Percentiles rank a stretch among this genome's conserved stretches.
Conservation (phyloP, 768 basidiomycete species). For the Agaricus subrufescens region DNA sequence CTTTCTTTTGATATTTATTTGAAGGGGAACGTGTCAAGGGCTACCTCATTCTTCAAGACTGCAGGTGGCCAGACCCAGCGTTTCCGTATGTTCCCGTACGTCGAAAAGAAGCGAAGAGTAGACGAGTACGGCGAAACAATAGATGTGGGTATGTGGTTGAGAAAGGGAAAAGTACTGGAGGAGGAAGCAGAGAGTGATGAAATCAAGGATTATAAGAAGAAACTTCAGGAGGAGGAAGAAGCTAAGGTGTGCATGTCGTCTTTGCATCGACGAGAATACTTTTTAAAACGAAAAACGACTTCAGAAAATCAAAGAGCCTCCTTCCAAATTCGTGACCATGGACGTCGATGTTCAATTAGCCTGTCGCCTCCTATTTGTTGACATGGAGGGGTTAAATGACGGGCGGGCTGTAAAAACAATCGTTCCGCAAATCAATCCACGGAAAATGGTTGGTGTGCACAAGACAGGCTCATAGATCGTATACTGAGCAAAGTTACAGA, state of each 20-base stretch:
- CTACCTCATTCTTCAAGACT: constrained; percentile 84
- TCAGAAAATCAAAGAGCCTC: constrained; percentile 79
- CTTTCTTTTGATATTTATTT: constrained; percentile 95
- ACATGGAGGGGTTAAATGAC: constrained; percentile 96
- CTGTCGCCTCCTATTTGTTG: constrained; percentile 86
- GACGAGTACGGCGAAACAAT: constrained; percentile 96
- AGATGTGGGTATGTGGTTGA: constrained; percentile 94
- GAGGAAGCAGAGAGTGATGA: constrained; percentile 87
- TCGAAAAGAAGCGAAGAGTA: constrained; percentile 87
- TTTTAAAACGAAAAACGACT: constrained; percentile 3
- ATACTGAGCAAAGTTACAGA: constrained; percentile 40
- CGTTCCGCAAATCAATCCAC: constrained; percentile 92
- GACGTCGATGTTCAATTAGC: constrained; percentile 74
- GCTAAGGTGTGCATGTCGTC: constrained; percentile 31
- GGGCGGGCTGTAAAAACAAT: constrained; percentile 97
- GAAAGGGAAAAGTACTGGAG: constrained; percentile 87
- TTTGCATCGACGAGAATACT: neutral
- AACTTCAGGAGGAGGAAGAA: constrained; percentile 79
- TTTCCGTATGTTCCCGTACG: constrained; percentile 96
- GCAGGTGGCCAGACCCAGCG: constrained; percentile 66
- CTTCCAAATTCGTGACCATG: constrained; percentile 84
- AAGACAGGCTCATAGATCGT: neutral
- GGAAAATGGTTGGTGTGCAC: constrained; percentile 71
- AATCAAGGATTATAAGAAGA: constrained; percentile 62
- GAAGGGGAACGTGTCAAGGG: constrained; percentile 90